Evolutionary conservation across 2,329 filamentous ascomycete genomes (phyloP).

Genomic region (Penicillium sclerotiorum): DNA sequence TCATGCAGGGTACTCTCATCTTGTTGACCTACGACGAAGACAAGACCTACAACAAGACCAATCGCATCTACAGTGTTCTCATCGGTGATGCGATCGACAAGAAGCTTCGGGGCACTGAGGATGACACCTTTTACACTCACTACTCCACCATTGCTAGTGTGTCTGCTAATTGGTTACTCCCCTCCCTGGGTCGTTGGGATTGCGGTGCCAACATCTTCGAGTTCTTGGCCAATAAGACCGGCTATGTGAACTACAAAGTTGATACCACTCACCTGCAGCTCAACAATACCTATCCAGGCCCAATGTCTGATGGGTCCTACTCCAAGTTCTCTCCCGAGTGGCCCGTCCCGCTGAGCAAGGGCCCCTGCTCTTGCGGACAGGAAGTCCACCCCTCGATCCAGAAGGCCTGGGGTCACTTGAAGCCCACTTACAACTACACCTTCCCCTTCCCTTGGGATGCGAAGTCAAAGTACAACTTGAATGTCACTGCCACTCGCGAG

Average conservation of each 20-base stretch:
- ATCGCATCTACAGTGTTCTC: conserved; percentile 70
- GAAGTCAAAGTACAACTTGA: conserved; percentile 22
- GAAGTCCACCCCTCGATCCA: conserved; percentile 37
- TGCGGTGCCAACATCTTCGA: conserved; percentile 71
- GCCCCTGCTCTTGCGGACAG: conserved; percentile 38
- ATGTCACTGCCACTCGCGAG: conserved; percentile 32
- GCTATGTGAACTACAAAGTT: conserved; percentile 53
- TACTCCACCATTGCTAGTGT: conserved; percentile 72
- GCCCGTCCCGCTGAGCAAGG: conserved; percentile 36
- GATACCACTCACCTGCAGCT: conserved; percentile 49
- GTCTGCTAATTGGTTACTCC: conserved; percentile 69
- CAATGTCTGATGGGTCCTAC: conserved; percentile 29
- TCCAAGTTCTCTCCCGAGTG: conserved; percentile 31
- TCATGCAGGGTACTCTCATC: conserved; percentile 77
- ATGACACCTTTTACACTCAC: conserved; percentile 72
- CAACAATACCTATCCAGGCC: conserved; percentile 59
- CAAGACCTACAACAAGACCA: conserved; percentile 67
- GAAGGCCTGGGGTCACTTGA: conserved; percentile 29
- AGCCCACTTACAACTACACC: conserved; percentile 38
- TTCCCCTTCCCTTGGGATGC: conserved; percentile 29
- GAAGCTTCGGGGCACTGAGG: conserved; percentile 65
- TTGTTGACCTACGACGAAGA: conserved; percentile 84
- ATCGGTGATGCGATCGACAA: conserved; percentile 73
- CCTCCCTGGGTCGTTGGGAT: conserved; percentile 71
- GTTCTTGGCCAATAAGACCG: conserved; percentile 62